Percentiles rank a stretch among this genome's conserved stretches.
Conservation (phyloP, 2,329 filamentous ascomycete genomes). For the Nigrospora osmanthi region DNA sequence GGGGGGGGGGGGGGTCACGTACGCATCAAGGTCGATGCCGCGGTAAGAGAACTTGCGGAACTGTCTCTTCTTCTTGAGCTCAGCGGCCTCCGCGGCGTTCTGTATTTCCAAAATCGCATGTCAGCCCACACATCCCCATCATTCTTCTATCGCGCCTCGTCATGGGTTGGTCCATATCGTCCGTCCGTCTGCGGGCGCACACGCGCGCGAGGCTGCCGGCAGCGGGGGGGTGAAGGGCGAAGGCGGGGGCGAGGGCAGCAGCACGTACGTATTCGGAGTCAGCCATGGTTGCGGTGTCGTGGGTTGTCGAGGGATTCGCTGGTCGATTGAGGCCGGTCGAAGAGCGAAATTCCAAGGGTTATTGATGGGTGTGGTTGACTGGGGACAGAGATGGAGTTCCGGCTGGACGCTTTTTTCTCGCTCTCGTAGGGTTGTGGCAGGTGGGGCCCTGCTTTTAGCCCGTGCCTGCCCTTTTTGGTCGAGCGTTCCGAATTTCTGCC, state of each 20-base stretch:
- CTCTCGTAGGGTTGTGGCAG: too few relatives aligned
- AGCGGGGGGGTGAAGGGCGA: neutral
- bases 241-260: neutral
- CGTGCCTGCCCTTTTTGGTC: neutral
- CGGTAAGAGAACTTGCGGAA: slow-evolving; percentile 99
- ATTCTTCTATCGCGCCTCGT: neutral
- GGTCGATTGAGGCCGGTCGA: slow-evolving; percentile 33
- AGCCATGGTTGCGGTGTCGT: slow-evolving; percentile 62
- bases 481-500: neutral
- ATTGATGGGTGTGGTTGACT: slow-evolving; percentile 1
- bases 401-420: too few relatives aligned
- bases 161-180: too few relatives aligned
- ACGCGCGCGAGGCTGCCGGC: neutral
- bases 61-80: slow-evolving; percentile 99
- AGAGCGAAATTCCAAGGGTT: slow-evolving; percentile 26
- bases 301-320: slow-evolving; percentile 31
- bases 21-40: slow-evolving; percentile 99
- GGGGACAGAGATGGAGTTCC: too few relatives aligned
- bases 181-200: too few relatives aligned
- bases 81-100: slow-evolving; percentile 97
- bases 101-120: slow-evolving; percentile 30
- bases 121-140: neutral
- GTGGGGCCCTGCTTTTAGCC: too few relatives aligned
- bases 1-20: slow-evolving; percentile 41
- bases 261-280: slow-evolving; percentile 75